phyloP scores from a whole-genome alignment of 179 eudicot genomes.

The Silene noctiflora region DNA sequence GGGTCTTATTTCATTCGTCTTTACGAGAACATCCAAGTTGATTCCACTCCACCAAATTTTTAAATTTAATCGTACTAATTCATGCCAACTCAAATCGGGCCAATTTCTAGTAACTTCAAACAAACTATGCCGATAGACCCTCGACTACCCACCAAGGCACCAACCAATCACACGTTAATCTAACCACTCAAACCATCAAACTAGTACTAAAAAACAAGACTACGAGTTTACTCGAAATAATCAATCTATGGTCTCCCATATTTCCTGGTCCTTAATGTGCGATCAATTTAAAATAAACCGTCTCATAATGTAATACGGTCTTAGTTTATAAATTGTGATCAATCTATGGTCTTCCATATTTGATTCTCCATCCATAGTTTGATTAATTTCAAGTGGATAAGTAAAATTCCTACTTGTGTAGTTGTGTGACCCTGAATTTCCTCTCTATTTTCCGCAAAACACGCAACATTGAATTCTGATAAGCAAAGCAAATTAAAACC shows the following conservation, averaged over 20 bases:
- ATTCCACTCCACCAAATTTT: no score
- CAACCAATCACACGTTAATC: not conserved
- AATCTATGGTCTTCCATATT: not conserved
- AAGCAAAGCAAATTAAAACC: not conserved
- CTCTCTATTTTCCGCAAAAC: slow-evolving; percentile 5
- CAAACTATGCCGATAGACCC: not conserved
- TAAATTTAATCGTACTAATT: no score
- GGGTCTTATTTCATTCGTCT: no score
- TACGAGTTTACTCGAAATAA: not conserved
- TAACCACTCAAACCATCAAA: not conserved
- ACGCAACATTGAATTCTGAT: not conserved
- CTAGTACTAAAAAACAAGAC: not conserved
- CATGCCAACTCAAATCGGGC: no score
- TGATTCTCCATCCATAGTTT: not conserved
- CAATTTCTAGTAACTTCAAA: no score
- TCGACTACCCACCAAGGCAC: not conserved
- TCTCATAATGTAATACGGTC: no score
- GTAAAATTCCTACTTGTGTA: not conserved
- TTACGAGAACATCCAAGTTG: no score
- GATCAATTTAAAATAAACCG: no score
- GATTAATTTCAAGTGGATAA: slow-evolving; percentile 1
- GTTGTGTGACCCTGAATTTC: not conserved
- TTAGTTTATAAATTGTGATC: no score
- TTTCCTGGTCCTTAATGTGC: no score
- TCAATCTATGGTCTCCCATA: not conserved